These are phyloP conservation scores for Metarhizium guizhouense DNA, from an alignment of 2,329 filamentous ascomycete genomes.

Conservation along the genomic window DNA sequence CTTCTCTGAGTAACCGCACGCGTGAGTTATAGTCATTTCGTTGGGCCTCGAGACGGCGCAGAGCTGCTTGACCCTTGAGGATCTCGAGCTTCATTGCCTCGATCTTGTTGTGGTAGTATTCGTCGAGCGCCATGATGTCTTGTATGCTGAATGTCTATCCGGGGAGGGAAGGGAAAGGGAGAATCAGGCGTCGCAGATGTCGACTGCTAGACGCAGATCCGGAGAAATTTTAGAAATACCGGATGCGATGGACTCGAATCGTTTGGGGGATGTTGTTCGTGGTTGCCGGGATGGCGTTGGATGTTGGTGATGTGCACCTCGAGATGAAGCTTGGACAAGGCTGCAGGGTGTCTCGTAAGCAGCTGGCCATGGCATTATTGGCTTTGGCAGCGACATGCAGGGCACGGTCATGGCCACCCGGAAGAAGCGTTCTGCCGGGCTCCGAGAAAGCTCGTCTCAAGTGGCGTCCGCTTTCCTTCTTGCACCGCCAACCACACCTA, in stretches of 20 bases:
- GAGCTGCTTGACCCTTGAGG: conserved; percentile 92
- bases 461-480: too few relatives aligned
- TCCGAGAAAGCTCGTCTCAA: conserved; percentile 1
- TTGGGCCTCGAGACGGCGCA: conserved; percentile 92
- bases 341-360: conserved; percentile 17
- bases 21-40: conserved; percentile 99
- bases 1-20: conserved; percentile 87
- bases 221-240: background rate
- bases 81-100: conserved; percentile 99
- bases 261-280: background rate
- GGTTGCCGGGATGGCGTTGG: background rate
- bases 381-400: background rate
- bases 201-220: background rate
- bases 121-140: conserved; percentile 89
- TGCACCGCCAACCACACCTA: too few relatives aligned
- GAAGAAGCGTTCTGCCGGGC: conserved; percentile 11
- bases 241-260: background rate
- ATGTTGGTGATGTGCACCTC: background rate
- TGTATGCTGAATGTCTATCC: background rate
- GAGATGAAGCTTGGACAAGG: conserved; percentile 14
- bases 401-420: background rate
- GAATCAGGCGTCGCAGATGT: background rate
- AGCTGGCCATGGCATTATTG: background rate
- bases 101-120: conserved; percentile 99
- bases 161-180: background rate